Base-by-base conservation (phyloP, 441 rosid species). In the Capsella rubella region DNA sequence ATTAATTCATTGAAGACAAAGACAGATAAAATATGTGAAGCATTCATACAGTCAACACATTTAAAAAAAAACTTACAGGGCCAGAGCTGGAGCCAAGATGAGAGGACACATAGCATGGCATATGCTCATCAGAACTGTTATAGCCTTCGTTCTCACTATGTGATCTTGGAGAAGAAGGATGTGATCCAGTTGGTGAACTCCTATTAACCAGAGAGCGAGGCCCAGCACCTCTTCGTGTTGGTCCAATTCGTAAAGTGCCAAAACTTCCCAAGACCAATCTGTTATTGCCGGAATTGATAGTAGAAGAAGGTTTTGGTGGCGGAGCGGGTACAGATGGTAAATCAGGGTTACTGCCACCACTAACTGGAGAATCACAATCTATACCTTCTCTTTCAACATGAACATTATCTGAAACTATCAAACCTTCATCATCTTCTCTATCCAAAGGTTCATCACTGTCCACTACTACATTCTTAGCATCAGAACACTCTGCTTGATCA, bases 61-160 rank as follows among this genome's bases (percentile, higher is more conserved):
- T 14, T 37, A 15, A 55, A 27, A 51, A 51, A 40, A 43, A 83
- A 82, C 92, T 82, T 80, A 95, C 99, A 34, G 68, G 51, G 71
- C 86, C 95, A 77, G 73, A 59, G 73, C 86, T 93, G 75, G 79
- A 59, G 77, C 92, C 99, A 70, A 85, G 85, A 75, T 89, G 92
- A 29, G 98, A 89, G 56, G 91, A 85, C 61, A 55, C 88, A 76
- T 71, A 90, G 79, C 89, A 92, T 45, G 98, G 84, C 72, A 78
- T 85, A 80, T 93, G 98, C 84, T 95, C 99, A 85, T 95, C 99
- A 18, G 97, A 94, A 74, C 99, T 95, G 73, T 95, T 95, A 68
- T 95, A 95, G 47, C 98, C 99, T 78, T 95, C 99, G 61, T 70
- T 82, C 56, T 95, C 98, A 79, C 77, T 86, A 60, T 85, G 97